Evolutionary conservation across 352 stramenopile genomes (phyloP).

Genomic region (Pythium guiyangense): DNA sequence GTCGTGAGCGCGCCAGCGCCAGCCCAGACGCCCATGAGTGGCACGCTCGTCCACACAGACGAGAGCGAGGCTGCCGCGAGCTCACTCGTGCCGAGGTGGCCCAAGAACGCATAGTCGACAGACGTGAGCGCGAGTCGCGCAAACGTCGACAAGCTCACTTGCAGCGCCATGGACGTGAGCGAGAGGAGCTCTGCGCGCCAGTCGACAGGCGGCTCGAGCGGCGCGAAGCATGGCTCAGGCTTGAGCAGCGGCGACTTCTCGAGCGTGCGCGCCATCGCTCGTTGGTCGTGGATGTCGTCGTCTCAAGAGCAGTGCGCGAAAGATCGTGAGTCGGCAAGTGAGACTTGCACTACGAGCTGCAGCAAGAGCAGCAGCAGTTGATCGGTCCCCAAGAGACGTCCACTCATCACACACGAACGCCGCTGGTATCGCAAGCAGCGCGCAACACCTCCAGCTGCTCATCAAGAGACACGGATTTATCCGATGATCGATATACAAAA

Average conservation of each 20-base stretch:
- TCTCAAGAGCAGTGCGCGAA: no score
- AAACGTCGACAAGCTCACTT: conserved; percentile 74
- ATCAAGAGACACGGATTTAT: no score
- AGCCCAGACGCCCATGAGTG: conserved; percentile 63
- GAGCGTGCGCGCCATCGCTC: conserved; percentile 4
- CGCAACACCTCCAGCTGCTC: no score
- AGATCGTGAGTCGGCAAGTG: no score
- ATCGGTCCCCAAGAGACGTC: no score
- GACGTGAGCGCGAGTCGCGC: conserved; percentile 72
- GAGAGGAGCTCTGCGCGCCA: conserved; percentile 48
- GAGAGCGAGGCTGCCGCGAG: conserved; percentile 72
- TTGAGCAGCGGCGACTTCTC: conserved; percentile 13
- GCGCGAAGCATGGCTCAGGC: not conserved
- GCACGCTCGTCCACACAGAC: conserved; percentile 72
- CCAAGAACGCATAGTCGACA: conserved; percentile 74
- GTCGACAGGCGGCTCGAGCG: conserved; percentile 37
- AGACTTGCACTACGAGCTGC: no score
- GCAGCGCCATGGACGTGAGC: conserved; percentile 69
- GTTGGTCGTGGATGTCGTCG: no score
- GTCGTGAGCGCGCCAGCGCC: conserved; percentile 61
- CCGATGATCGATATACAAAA: no score
- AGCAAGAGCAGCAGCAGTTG: no score
- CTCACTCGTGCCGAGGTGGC: conserved; percentile 61
- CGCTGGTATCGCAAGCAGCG: no score
- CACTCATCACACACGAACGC: no score